Conservation (phyloP, 805 yeast species). For the Candida sphagnicola region DNA sequence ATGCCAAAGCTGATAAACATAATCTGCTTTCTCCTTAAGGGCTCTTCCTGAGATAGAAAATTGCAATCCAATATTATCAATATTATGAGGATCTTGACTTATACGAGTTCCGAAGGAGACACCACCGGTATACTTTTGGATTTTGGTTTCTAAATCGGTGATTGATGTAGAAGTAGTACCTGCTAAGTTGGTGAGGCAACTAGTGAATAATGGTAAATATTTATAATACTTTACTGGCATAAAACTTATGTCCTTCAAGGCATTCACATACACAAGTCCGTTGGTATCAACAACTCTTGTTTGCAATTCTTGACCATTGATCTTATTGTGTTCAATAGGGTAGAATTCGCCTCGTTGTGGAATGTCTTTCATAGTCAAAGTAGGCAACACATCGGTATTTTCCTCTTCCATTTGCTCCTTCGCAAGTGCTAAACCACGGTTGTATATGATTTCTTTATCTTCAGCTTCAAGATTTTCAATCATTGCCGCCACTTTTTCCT, state of each 20-base stretch:
- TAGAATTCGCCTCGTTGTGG: constrained; percentile 46
- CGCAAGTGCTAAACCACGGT: constrained; percentile 57
- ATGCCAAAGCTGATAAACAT: constrained; percentile 62
- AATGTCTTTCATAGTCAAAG: constrained; percentile 71
- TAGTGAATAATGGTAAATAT: constrained; percentile 72
- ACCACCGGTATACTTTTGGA: constrained; percentile 84
- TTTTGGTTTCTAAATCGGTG: constrained; percentile 80
- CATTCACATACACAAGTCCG: constrained; percentile 75
- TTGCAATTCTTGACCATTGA: constrained; percentile 28
- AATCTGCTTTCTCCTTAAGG: constrained; percentile 56
- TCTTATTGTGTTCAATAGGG: constrained; percentile 22
- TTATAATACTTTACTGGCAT: constrained; percentile 63
- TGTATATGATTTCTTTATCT: constrained; percentile 55
- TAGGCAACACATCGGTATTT: constrained; percentile 77
- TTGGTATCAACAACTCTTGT: constrained; percentile 66
- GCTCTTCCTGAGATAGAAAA: constrained; percentile 67
- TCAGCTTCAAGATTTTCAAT: constrained; percentile 43
- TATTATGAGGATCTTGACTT: constrained; percentile 49
- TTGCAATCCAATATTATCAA: constrained; percentile 45
- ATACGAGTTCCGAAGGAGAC: constrained; percentile 59
- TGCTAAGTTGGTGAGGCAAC: constrained; percentile 71
- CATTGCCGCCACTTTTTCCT: constrained; percentile 41
- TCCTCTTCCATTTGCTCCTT: constrained; percentile 65
- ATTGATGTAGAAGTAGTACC: constrained; percentile 75
- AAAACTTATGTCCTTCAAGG: constrained; percentile 55